Base-by-base conservation (phyloP, 1,284 basidiomycete species). In the Malassezia dermatis region DNA sequence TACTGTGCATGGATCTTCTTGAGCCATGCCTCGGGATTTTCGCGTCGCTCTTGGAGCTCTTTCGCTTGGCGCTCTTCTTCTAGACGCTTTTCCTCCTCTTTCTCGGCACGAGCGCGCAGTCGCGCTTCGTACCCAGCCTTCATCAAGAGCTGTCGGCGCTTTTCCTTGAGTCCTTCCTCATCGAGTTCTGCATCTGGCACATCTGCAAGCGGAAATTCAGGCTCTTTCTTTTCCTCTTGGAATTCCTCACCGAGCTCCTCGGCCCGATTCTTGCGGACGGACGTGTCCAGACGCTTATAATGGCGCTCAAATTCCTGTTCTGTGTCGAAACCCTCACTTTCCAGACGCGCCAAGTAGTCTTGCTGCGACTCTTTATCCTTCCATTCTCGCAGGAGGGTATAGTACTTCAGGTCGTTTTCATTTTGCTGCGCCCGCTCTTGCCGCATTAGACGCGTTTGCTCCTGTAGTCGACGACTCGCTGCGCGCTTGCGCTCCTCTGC, bases 51-150 rank as follows among this genome's bases (percentile, higher is more conserved):
- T 52, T 87, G 84, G 49, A 85, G 84, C 56, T 96, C 93, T 62
- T 85, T 84, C 58, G 85, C 83, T 8, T 83, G 82, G 47, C 84
- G 85, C 60, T 83, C 81, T 55, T 58, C 51, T 32, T 60, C 55
- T 11, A 64, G 34, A 81, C 75, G 89, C 53, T 67, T 89, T 24
- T 83, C 82, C 66, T 88, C 86, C 65, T 60, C 66, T 44, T 95
- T 96, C 75, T 98, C 93, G 31, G 84, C 84, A 61, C 88, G 83
- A 0, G 83, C 82, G 7, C 89, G 83, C 46, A 84, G 81, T 11
- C 94, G 84, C 0, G 93, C 90, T 55, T 98, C 94, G 76, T 86
- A 91, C 0, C 89, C 89, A 0, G 91, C 89, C 76, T 95, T 98
- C 78, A 94, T 79, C 32, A 98, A 79, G 59, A 84, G 85, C 76